These are phyloP conservation scores for Neofusicoccum laricinum DNA, from an alignment of 2,329 filamentous ascomycete species.

Conservation along the genomic window DNA sequence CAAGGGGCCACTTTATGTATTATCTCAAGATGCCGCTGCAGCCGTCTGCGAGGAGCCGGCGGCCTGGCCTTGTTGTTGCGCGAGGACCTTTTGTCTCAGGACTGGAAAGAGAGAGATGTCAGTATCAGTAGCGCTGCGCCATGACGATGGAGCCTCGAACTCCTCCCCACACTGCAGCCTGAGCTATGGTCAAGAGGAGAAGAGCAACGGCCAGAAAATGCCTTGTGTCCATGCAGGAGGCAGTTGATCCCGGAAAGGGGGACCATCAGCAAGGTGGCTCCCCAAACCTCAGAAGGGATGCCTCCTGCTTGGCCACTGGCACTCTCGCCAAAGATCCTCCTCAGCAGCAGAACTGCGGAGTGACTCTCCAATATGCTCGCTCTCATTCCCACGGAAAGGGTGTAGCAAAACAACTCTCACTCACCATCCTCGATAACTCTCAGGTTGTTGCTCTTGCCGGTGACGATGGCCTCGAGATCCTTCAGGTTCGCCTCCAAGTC, in stretches of 20 bases:
- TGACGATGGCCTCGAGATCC: conserved; percentile 66
- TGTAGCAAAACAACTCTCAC: background rate
- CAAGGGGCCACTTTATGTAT: background rate
- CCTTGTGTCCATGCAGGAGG: background rate
- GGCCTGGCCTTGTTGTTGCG: conserved; percentile 8
- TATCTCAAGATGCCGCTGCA: background rate
- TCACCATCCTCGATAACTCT: conserved; percentile 77
- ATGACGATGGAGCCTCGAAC: background rate
- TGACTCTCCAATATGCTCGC: background rate
- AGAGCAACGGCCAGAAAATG: no score
- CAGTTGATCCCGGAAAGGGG: background rate
- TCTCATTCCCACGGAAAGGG: no score
- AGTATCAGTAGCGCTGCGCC: background rate
- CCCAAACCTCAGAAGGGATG: no score
- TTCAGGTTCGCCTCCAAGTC: conserved; percentile 63
- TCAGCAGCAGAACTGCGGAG: no score
- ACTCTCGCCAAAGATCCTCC: background rate
- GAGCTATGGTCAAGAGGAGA: no score
- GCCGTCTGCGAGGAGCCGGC: background rate
- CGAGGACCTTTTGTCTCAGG: conserved; percentile 17
- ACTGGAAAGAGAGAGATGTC: background rate
- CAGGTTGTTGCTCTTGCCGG: conserved; percentile 78
- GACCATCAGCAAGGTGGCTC: no score
- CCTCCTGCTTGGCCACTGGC: no score
- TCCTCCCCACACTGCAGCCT: no score